A percentile compares a stretch with the other conserved stretches of the same genome.
Evolutionary conservation across 805 yeast genomes (phyloP).

Genomic region (Lachancea kluyveri): DNA sequence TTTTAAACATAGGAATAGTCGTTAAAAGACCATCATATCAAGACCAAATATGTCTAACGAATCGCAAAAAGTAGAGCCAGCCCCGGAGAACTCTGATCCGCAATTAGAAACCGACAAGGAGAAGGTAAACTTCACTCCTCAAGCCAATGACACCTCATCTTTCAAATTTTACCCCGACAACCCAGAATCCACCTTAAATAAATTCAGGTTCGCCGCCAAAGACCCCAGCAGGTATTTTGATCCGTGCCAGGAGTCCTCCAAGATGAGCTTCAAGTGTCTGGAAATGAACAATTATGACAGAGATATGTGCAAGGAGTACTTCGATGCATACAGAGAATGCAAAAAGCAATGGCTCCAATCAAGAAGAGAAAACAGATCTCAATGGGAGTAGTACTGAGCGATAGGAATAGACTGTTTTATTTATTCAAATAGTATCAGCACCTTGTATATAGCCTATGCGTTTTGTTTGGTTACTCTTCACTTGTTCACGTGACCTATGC

Average conservation of each 20-base stretch:
- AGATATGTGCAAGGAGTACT: conserved; percentile 69
- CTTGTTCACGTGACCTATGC: no score
- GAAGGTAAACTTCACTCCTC: conserved; percentile 21
- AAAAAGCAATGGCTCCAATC: conserved; percentile 62
- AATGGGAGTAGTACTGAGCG: conserved; percentile 29
- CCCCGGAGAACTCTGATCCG: conserved; percentile 8
- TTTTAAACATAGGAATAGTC: no score
- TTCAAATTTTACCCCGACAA: conserved; percentile 62
- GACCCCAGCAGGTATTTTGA: conserved; percentile 82
- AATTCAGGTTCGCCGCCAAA: conserved; percentile 62
- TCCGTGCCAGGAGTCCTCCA: conserved; percentile 86
- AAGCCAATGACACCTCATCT: conserved; percentile 13
- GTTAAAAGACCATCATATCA: background rate
- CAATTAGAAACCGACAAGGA: conserved; percentile 9
- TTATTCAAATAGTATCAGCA: no score
- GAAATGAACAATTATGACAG: conserved; percentile 70
- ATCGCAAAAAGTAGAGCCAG: background rate
- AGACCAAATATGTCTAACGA: background rate
- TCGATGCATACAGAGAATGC: conserved; percentile 91
- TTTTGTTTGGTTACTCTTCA: no score
- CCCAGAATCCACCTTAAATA: conserved; percentile 68
- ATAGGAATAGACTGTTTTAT: no score
- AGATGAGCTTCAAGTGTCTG: conserved; percentile 80
- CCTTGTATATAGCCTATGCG: no score
- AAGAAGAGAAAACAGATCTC: conserved; percentile 31